phyloP scores from a whole-genome alignment of 1,139 yeast species.

The Blastobotrys capitulatus region DNA sequence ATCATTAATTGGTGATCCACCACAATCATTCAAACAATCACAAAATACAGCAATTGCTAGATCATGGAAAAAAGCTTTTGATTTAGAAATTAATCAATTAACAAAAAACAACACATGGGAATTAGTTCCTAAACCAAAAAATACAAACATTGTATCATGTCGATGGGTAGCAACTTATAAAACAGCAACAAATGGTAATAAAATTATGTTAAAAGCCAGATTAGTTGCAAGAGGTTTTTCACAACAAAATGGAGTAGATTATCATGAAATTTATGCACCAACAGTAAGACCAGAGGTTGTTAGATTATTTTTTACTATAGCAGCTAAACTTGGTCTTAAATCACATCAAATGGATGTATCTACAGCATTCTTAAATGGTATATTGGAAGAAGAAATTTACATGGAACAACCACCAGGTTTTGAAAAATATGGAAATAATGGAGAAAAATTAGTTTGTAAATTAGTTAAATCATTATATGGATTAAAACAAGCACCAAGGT shows the following conservation, averaged over 20 bases:
- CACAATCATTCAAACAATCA: no score
- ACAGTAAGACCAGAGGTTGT: not conserved
- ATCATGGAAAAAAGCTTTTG: no score
- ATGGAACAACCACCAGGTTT: slow-evolving; percentile 20
- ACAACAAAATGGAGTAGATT: not conserved
- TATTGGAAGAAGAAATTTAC: slow-evolving; percentile 20
- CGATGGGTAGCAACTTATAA: not conserved
- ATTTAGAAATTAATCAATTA: no score
- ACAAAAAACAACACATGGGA: no score
- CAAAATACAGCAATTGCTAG: no score
- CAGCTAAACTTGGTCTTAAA: not conserved
- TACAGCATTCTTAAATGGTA: slow-evolving; percentile 16
- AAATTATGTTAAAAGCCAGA: not conserved
- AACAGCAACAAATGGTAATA: not conserved
- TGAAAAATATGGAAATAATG: not conserved
- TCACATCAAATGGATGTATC: slow-evolving; percentile 2
- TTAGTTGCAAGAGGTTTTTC: not conserved
- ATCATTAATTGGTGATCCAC: no score
- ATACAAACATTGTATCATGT: not conserved
- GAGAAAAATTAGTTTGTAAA: slow-evolving; percentile 14
- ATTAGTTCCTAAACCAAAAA: not conserved
- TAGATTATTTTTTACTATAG: not conserved
- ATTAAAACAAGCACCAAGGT: slow-evolving; percentile 23
- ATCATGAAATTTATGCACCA: not conserved
- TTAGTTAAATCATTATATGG: slow-evolving; percentile 23